Evolutionary conservation across 2,329 filamentous ascomycete species (phyloP).

Genomic region (Talaromyces marneffei): DNA sequence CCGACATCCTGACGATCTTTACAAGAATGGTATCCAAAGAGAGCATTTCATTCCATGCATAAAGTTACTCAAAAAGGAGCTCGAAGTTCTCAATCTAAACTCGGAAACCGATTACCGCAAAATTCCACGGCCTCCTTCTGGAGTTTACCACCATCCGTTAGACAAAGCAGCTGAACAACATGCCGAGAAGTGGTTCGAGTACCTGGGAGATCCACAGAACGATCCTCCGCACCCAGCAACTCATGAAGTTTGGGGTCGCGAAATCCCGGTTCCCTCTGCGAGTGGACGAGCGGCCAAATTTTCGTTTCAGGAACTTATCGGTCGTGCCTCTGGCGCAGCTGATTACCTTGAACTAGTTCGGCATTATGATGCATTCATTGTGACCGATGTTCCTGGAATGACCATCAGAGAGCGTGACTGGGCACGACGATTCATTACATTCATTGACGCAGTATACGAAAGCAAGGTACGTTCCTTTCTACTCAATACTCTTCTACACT

Average conservation of each 20-base stretch:
- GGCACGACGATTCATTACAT: conserved; percentile 90
- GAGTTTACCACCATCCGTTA: conserved; percentile 87
- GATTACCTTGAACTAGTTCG: conserved; percentile 91
- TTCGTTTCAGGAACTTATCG: conserved; percentile 87
- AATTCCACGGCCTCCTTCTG: conserved; percentile 84
- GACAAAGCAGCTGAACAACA: conserved; percentile 71
- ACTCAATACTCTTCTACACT: too few species aligned
- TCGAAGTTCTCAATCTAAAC: conserved; percentile 90
- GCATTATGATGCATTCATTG: conserved; percentile 84
- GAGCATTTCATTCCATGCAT: conserved; percentile 95
- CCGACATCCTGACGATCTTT: conserved; percentile 90
- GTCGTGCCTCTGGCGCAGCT: conserved; percentile 79
- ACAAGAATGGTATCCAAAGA: conserved; percentile 96
- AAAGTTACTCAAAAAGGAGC: conserved; percentile 73
- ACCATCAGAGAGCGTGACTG: conserved; percentile 78
- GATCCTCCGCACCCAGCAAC: conserved; percentile 70
- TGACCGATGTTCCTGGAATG: conserved; percentile 91
- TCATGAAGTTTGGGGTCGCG: conserved; percentile 86
- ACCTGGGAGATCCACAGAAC: conserved; percentile 74
- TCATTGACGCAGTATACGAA: conserved; percentile 95
- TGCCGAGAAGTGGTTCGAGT: conserved; percentile 91
- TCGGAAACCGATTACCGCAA: conserved; percentile 96
- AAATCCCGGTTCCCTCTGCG: conserved; percentile 79
- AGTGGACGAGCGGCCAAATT: conserved; percentile 87
- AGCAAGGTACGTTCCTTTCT: conserved; percentile 41